These are phyloP conservation scores for Trypanosoma congolense DNA, from an alignment of 208 protist genomes.

Conservation along the genomic window DNA sequence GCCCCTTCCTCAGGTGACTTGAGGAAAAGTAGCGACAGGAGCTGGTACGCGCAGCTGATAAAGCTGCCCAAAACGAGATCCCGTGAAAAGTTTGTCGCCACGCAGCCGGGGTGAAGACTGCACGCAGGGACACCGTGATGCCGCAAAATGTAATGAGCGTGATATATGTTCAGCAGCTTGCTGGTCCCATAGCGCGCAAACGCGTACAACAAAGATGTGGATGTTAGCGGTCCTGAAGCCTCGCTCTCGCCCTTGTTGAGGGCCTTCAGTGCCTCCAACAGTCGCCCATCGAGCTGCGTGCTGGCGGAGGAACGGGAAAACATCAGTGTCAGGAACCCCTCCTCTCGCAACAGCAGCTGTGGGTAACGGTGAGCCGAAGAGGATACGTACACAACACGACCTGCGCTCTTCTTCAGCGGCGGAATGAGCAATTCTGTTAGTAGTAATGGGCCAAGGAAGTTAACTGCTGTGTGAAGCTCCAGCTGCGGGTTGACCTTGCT, in stretches of 20 bases:
- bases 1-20: constrained; percentile 73
- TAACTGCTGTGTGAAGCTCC: constrained; percentile 80
- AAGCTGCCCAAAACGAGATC: constrained; percentile 31
- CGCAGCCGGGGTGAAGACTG: constrained; percentile 78
- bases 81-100: constrained; percentile 64
- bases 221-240: constrained; percentile 34
- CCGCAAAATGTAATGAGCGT: constrained; percentile 69
- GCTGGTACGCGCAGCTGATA: constrained; percentile 26
- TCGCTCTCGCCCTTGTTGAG: constrained; percentile 50
- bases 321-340: constrained; percentile 7
- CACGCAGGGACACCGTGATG: constrained; percentile 52
- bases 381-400: constrained; percentile 80
- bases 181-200: constrained; percentile 81
- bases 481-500: constrained; percentile 42
- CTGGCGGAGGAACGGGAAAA: not conserved
- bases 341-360: constrained; percentile 29
- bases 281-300: constrained; percentile 26
- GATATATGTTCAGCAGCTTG: constrained; percentile 83
- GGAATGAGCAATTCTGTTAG: constrained; percentile 84
- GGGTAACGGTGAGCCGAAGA: constrained; percentile 74
- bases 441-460: constrained; percentile 78
- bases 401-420: constrained; percentile 47
- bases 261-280: constrained; percentile 49
- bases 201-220: constrained; percentile 17
- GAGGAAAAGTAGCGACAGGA: constrained; percentile 42